Base-by-base conservation (phyloP, 495 filamentous ascomycete genomes). In the Penicillium salamii region DNA sequence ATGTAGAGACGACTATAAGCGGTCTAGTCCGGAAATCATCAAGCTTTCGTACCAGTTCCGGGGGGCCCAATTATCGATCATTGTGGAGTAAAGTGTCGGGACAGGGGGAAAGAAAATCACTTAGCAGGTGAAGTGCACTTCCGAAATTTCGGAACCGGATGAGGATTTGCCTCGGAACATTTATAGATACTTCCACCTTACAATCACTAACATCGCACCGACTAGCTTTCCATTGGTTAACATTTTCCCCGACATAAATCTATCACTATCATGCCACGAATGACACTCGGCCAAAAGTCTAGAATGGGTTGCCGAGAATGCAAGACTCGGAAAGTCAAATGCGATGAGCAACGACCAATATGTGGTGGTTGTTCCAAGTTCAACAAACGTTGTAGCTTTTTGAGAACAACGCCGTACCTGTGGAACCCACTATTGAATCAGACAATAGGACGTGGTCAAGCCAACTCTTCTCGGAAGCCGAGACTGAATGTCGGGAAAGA, bases 311-410 rank as follows among this genome's bases (percentile, higher is more conserved):
- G 36, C 36, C 36, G 36, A n/a, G 36, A 39, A 13, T 39, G 36
- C 9, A 39, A 39, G 36, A 23, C 36, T 39, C 36, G 36, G 18
- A 39, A 21, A 39, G 36, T 39, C 36, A 39, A 39, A 23, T 39
- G 36, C 18, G 19, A 39, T 39, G 36, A 39, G 20, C 36, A 39
- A 23, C 36, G 36, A 20, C 18, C 36, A 21, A 39, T 23, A 39
- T 39, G 36, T 18, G 36, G 36, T 18, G 18, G 17, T 23, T 39
- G 36, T 39, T 39, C 36, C 8, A 39, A 39, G 36, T 13, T 39
- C 19, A 39, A 23, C 36, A 21, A 39, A 39, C 5, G 19, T 39
- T 39, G 36, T 7, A 39, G 36, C 36, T 39, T 23, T 39, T 9
- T n/a, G 8, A 20, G 1, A 5, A 39, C 36, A 23, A 39, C 19